Evolutionary conservation across 1,139 yeast genomes (phyloP), one percentile per base, ranked within the genome.

Genomic region (Hanseniaspora uvarum): DNA sequence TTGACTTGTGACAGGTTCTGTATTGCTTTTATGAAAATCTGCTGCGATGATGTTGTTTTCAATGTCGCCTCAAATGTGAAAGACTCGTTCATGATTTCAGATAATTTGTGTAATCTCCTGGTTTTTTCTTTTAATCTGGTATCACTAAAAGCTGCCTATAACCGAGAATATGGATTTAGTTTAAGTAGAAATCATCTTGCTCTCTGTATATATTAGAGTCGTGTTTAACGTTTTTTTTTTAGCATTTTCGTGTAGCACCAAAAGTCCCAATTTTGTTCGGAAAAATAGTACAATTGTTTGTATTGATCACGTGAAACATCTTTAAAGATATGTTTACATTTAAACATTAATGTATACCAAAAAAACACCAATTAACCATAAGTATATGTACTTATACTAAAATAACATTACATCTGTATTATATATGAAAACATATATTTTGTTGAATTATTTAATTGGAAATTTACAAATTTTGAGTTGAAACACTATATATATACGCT

Each of bases 41-140:
- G 53, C 23, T 50, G 53, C 2, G 53, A 50, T 16, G 53, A 50
- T 2, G 53, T 50, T 21, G 53, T 50, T 18, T 44, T 50, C 33
- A 50, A 28, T 1, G 53, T 36, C 7, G 53, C 53, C 28, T 50
- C 46, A 21, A 50, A 50, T n/a, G 53, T 44, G 18, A 43, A 50
- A 16, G 44, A 37, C 4, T 50, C 53, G 26, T 37, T 44, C 53
- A 50, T 50, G 18, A 10, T 38, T 3, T 7, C 12, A 21, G 24
- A 11, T 28, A 46, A 23, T 8, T 11, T 7, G 23, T 3, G 31
- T n/a, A n/a, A n/a, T n/a, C n/a, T n/a, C n/a, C n/a, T n/a, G n/a
- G n/a, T n/a, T n/a, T n/a, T n/a, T n/a, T n/a, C n/a, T n/a, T n/a
- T n/a, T n/a, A n/a, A n/a, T n/a, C n/a, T n/a, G n/a, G n/a, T n/a